phyloP scores from a whole-genome alignment of 2,329 filamentous ascomycete species.

The Ceratocystis destructans region DNA sequence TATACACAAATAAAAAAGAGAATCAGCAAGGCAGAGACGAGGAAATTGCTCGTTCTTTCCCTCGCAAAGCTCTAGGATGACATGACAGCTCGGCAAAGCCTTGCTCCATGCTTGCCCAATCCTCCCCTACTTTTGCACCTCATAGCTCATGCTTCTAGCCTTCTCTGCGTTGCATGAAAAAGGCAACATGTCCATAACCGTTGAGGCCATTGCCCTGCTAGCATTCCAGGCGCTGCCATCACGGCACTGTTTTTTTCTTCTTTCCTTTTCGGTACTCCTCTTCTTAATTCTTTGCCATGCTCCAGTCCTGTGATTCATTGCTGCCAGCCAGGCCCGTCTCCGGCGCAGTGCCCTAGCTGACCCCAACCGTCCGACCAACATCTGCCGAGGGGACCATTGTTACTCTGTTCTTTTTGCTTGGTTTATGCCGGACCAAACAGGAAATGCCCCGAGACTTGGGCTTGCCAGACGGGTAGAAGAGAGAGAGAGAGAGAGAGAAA shows the following conservation, averaged over 20 bases:
- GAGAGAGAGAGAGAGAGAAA: too few species aligned
- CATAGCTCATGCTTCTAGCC: background rate
- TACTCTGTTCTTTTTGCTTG: too few species aligned
- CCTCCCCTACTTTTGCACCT: background rate
- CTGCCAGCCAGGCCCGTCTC: background rate
- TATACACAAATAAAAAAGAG: too few species aligned
- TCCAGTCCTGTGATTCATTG: too few species aligned
- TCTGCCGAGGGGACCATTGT: background rate
- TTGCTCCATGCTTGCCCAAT: constrained; percentile 3
- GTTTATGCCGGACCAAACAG: too few species aligned
- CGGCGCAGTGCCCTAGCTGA: background rate
- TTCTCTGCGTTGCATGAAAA: background rate
- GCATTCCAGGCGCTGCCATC: background rate
- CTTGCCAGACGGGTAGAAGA: too few species aligned
- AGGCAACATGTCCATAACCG: background rate
- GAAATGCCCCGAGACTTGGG: too few species aligned
- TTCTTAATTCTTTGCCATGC: too few species aligned
- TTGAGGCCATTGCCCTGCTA: background rate
- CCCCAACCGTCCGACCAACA: background rate
- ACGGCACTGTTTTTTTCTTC: background rate
- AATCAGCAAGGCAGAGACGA: too few species aligned
- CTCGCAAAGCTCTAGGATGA: background rate
- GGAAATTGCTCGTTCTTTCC: background rate
- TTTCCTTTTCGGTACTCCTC: too few species aligned
- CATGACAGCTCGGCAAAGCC: constrained; percentile 6